Conservation (phyloP, 148 eudicot species). For the Vaccinium darrowii region DNA sequence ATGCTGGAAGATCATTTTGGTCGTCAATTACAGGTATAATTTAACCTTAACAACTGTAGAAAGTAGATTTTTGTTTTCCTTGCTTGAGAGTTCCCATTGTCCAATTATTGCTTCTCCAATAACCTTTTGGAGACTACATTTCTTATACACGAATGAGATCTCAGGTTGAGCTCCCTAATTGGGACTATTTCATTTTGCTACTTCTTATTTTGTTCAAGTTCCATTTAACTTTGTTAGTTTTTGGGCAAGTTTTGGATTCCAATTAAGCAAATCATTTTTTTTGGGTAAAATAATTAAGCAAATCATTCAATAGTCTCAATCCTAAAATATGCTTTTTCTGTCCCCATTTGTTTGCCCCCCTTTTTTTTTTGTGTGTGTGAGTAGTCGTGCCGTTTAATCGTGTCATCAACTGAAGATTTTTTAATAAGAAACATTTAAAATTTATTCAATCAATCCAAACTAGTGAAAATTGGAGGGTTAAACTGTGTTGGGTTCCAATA, state of each 20-base stretch:
- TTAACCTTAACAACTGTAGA: not conserved
- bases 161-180: not conserved
- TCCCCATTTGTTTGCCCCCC: not conserved
- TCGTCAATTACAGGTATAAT: constrained; percentile 66
- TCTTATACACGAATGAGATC: not conserved
- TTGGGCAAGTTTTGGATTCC: not conserved
- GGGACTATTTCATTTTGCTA: not conserved
- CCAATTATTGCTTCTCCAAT: not conserved
- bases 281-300: too few relatives aligned
- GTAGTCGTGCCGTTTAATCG: not conserved
- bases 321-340: not conserved
- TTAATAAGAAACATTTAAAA: not conserved
- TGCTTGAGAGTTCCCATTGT: not conserved
- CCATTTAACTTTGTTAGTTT: too few relatives aligned
- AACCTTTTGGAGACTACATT: not conserved
- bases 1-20: constrained; percentile 82
- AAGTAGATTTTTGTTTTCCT: not conserved
- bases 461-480: not conserved
- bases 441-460: not conserved
- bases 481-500: not conserved
- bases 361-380: too few relatives aligned
- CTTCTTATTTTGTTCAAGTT: too few relatives aligned
- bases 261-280: not conserved
- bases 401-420: not conserved
- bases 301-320: too few relatives aligned